Percentiles rank a stretch among this genome's conserved stretches.
phyloP scores from a whole-genome alignment of 192 early-diverging fungal genomes.

The Linnemannia exigua region DNA sequence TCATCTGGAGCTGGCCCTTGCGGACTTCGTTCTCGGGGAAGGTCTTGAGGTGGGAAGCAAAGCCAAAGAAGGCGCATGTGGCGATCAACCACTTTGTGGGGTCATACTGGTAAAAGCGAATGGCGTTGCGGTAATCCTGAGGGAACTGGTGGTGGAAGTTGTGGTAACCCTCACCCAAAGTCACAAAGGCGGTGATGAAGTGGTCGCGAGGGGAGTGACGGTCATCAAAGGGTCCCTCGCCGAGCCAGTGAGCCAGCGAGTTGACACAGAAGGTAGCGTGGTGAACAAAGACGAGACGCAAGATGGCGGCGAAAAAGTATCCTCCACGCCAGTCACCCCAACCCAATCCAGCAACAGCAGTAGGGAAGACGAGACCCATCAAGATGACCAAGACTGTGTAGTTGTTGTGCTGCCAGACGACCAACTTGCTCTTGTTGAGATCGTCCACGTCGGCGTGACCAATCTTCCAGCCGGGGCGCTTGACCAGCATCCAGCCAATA shows the following conservation, averaged over 20 bases:
- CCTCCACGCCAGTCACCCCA: constrained; percentile 86
- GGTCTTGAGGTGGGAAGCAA: constrained; percentile 80
- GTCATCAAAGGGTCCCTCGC: constrained; percentile 84
- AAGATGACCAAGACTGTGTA: constrained; percentile 76
- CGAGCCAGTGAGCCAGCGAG: constrained; percentile 84
- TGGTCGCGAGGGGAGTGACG: constrained; percentile 86
- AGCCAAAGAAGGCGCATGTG: constrained; percentile 67
- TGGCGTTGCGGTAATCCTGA: constrained; percentile 88
- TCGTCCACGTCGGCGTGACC: constrained; percentile 86
- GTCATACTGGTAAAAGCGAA: constrained; percentile 83
- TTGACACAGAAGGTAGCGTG: constrained; percentile 92
- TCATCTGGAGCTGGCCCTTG: constrained; percentile 86
- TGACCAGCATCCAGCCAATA: constrained; percentile 87
- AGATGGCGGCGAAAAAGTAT: constrained; percentile 80
- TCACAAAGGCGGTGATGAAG: constrained; percentile 83
- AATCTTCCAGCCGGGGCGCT: constrained; percentile 75
- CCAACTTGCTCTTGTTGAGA: constrained; percentile 77
- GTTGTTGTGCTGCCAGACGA: constrained; percentile 82
- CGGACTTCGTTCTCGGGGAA: constrained; percentile 86
- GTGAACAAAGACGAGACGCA: constrained; percentile 80
- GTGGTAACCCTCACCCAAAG: constrained; percentile 89
- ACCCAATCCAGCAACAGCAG: constrained; percentile 81
- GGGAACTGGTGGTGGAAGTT: constrained; percentile 93
- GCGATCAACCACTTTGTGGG: constrained; percentile 91
- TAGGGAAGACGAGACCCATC: constrained; percentile 84